Evolutionary conservation across 768 basidiomycete species (phyloP).

Genomic region (Sistotremastrum suecicum): DNA sequence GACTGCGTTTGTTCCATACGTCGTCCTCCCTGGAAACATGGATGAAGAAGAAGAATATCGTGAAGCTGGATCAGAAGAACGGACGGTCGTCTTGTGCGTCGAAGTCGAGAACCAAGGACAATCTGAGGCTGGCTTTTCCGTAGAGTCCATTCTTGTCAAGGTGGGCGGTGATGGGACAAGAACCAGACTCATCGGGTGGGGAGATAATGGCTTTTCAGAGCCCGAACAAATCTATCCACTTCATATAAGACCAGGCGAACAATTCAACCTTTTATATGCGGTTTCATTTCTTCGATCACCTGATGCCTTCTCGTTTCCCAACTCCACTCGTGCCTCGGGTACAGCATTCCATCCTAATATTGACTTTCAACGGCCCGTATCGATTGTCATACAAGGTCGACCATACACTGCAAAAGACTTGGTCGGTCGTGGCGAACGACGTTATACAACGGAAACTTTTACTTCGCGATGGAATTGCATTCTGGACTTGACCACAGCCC

Average conservation of each 20-base stretch:
- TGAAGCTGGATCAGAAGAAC: conserved; percentile 64
- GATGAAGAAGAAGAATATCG: conserved; percentile 36
- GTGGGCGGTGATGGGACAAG: conserved; percentile 55
- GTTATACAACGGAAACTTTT: conserved; percentile 62
- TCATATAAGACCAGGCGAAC: conserved; percentile 53
- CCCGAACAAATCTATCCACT: conserved; percentile 49
- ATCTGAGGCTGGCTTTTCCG: conserved; percentile 48
- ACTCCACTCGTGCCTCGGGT: conserved; percentile 11
- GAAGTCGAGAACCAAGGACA: conserved; percentile 80
- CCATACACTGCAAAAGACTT: conserved; percentile 29
- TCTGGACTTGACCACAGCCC: conserved; percentile 50
- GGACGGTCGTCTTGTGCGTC: conserved; percentile 79
- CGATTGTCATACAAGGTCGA: conserved; percentile 65
- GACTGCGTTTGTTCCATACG: conserved; percentile 83
- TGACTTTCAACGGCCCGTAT: conserved; percentile 61
- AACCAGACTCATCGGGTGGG: conserved; percentile 36
- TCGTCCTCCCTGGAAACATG: conserved; percentile 41
- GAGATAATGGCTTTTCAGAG: conserved; percentile 22
- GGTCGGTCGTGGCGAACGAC: conserved; percentile 5
- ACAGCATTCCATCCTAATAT: conserved; percentile 16
- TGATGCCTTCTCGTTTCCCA: conserved; percentile 24
- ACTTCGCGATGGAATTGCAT: conserved; percentile 85
- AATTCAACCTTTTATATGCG: conserved; percentile 80
- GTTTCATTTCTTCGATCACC: conserved; percentile 68
- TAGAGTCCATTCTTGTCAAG: conserved; percentile 62